These are phyloP conservation scores for Xylaria sp. DNA, from an alignment of 2,329 filamentous ascomycete species.

Conservation along the genomic window DNA sequence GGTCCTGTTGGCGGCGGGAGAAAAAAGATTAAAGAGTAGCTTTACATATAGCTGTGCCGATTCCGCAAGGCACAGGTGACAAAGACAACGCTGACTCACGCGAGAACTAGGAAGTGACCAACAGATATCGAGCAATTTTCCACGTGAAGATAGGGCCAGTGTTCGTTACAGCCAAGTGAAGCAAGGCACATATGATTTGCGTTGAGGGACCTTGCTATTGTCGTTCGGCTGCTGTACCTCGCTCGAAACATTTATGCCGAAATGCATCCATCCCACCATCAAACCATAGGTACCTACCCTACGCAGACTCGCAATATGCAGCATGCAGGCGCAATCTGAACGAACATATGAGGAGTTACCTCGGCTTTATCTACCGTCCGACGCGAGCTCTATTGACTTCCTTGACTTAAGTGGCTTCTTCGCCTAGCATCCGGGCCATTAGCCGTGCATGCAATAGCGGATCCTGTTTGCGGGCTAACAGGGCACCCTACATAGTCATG, in stretches of 20 bases:
- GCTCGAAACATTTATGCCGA: neutral
- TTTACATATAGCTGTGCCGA: neutral
- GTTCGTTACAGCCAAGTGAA: conserved; percentile 1
- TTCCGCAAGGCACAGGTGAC: conserved; percentile 11
- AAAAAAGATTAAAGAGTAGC: too few relatives aligned
- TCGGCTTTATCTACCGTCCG: conserved; percentile 3
- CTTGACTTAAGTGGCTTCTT: conserved; percentile 5
- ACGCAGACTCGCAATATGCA: neutral
- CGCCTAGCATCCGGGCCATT: conserved; percentile 14
- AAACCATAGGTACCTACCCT: conserved; percentile 2
- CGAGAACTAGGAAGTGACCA: neutral
- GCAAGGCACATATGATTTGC: conserved; percentile 23
- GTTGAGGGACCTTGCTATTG: conserved; percentile 1
- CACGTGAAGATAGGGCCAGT: neutral
- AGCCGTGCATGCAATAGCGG: conserved; percentile 7
- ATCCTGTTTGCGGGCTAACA: neutral
- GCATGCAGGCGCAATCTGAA: neutral
- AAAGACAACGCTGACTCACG: neutral
- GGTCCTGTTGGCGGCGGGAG: too few relatives aligned
- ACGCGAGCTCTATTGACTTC: conserved; percentile 7
- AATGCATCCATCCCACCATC: neutral
- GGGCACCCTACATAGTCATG: neutral
- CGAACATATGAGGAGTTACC: neutral
- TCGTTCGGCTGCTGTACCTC: conserved; percentile 1
- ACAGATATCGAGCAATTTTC: neutral